Evolutionary conservation across 2,329 filamentous ascomycete species (phyloP).

Genomic region (Talaromyces sp.): DNA sequence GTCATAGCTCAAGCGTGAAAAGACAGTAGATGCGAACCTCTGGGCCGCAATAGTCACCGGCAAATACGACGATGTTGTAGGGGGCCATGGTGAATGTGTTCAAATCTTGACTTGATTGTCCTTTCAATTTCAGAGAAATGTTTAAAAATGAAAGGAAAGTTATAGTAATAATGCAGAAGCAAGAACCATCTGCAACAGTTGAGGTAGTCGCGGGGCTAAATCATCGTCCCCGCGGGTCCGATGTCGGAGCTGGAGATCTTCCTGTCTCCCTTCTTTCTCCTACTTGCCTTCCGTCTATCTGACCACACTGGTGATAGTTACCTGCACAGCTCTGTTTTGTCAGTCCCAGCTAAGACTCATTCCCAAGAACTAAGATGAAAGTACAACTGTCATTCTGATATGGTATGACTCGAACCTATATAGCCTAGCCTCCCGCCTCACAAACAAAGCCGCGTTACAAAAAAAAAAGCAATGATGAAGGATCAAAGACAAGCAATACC

Average conservation of each 20-base stretch:
- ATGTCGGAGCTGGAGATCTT: slow-evolving; percentile 13
- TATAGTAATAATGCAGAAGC: background rate
- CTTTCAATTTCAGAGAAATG: background rate
- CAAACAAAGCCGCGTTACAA: background rate
- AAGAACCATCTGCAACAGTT: background rate
- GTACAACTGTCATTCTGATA: background rate
- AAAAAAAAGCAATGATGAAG: slow-evolving; percentile 19
- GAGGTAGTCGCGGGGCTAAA: slow-evolving; percentile 9
- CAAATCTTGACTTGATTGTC: no score
- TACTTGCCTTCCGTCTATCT: background rate
- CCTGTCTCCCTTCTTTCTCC: background rate
- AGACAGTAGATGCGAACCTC: slow-evolving; percentile 56
- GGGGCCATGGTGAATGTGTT: slow-evolving; percentile 56
- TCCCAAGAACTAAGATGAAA: background rate
- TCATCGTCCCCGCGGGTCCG: slow-evolving; percentile 10
- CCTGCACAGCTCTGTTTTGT: background rate
- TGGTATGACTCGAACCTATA: background rate
- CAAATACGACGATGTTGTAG: slow-evolving; percentile 77
- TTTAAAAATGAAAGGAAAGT: background rate
- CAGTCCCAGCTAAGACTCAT: background rate
- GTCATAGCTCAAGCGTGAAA: background rate
- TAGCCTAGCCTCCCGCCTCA: background rate
- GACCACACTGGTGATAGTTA: no score
- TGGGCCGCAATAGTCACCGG: slow-evolving; percentile 78
- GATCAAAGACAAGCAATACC: slow-evolving; percentile 18